Percentiles rank a stretch among this genome's conserved stretches.
Conservation (phyloP, 2,329 filamentous ascomycete genomes). For the Zelopaecilomyces penicillatus region DNA sequence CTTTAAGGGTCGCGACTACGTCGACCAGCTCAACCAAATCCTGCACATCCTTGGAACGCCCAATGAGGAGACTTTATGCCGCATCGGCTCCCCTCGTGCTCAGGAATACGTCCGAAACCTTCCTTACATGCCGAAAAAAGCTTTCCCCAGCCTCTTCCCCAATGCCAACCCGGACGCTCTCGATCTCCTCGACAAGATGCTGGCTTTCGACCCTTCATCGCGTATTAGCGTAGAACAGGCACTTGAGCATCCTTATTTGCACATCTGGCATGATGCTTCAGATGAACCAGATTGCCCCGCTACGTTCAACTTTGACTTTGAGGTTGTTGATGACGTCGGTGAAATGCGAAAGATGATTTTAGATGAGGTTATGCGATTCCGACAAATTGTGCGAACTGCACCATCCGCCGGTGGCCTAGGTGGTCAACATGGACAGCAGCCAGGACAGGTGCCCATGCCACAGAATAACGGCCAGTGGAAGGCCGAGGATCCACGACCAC, state of each 20-base stretch:
- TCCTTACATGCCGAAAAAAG: conserved; percentile 87
- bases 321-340: conserved; percentile 87
- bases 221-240: conserved; percentile 93
- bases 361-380: conserved; percentile 86
- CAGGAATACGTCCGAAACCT: conserved; percentile 98
- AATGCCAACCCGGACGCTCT: conserved; percentile 93
- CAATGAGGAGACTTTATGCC: conserved; percentile 85
- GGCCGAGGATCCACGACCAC: conserved; percentile 50
- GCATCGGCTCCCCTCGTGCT: conserved; percentile 89
- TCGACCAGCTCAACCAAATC: conserved; percentile 99
- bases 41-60: conserved; percentile 95
- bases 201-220: conserved; percentile 89
- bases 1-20: conserved; percentile 98
- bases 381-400: conserved; percentile 49
- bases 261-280: conserved; percentile 96
- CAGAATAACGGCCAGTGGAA: conserved; percentile 45
- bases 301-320: conserved; percentile 97
- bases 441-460: conserved; percentile 45
- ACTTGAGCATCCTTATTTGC: conserved; percentile 89
- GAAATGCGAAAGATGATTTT: conserved; percentile 98
- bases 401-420: conserved; percentile 29
- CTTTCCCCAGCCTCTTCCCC: conserved; percentile 82
- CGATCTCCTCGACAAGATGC: conserved; percentile 92
- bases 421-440: conserved; percentile 28
- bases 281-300: conserved; percentile 92